Evolutionary conservation across 2,329 filamentous ascomycete genomes (phyloP).

Genomic region (Phialophora expanda): DNA sequence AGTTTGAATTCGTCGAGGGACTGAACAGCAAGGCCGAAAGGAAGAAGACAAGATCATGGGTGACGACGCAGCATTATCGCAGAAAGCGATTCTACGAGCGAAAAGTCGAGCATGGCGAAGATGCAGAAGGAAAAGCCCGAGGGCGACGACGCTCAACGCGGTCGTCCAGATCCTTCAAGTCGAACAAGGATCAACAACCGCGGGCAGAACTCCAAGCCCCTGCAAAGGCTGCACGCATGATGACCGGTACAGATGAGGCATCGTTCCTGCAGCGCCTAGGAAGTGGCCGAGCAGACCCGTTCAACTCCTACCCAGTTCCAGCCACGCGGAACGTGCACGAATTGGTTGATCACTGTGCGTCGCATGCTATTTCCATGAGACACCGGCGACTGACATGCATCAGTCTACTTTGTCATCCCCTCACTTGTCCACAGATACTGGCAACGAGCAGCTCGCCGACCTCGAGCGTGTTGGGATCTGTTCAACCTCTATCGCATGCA

Average conservation of each 20-base stretch:
- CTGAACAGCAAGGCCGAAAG: conserved; percentile 19
- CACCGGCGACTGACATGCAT: background rate
- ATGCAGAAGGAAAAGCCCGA: background rate
- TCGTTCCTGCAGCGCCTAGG: conserved; percentile 12
- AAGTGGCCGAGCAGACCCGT: conserved; percentile 25
- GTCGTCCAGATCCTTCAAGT: background rate
- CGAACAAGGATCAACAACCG: background rate
- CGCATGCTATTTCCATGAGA: background rate
- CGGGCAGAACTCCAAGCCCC: background rate
- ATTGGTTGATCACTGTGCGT: conserved; percentile 30
- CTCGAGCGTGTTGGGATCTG: conserved; percentile 29
- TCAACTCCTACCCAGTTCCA: conserved; percentile 23
- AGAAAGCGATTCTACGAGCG: conserved; percentile 14
- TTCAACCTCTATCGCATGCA: conserved; percentile 30
- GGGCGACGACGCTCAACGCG: background rate
- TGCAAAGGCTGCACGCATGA: background rate
- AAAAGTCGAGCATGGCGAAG: background rate
- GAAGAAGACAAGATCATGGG: conserved; percentile 25
- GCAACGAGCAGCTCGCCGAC: conserved; percentile 24
- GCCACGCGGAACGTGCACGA: conserved; percentile 29
- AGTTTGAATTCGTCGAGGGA: conserved; percentile 26
- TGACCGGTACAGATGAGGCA: background rate
- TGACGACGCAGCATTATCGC: conserved; percentile 29
- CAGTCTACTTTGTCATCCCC: conserved; percentile 29
- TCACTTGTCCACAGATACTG: conserved; percentile 27